These are phyloP conservation scores for Marasmius fiardii DNA, from an alignment of 1,284 basidiomycete genomes.

Conservation along the genomic window DNA sequence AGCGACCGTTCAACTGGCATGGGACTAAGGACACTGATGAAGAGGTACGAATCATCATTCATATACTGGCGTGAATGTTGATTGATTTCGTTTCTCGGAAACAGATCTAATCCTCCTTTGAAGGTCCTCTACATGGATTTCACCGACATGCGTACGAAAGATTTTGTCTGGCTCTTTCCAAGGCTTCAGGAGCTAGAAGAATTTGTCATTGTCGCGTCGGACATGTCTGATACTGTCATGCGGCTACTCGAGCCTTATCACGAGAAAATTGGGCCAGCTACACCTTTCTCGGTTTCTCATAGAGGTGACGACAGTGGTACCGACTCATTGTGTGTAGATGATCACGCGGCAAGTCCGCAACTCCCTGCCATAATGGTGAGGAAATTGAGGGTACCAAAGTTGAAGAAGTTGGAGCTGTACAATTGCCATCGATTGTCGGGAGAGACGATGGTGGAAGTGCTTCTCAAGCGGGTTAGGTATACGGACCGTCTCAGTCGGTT, in stretches of 20 bases:
- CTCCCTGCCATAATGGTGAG: background rate
- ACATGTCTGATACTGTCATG: conserved; percentile 73
- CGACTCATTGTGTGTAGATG: too few species aligned
- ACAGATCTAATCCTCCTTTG: conserved; percentile 45
- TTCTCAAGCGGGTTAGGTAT: conserved; percentile 45
- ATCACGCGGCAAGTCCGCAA: background rate
- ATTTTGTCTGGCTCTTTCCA: conserved; percentile 66
- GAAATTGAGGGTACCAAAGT: conserved; percentile 46
- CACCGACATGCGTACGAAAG: conserved; percentile 76
- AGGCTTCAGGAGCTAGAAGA: conserved; percentile 47
- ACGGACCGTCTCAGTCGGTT: conserved; percentile 32
- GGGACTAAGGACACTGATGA: conserved; percentile 65
- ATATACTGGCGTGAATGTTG: background rate
- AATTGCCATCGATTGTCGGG: conserved; percentile 65
- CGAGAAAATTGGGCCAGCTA: background rate
- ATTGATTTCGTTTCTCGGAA: background rate
- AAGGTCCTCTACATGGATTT: conserved; percentile 70
- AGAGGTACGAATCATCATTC: conserved; percentile 31
- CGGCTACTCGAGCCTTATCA: conserved; percentile 45
- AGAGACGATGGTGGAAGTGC: conserved; percentile 47
- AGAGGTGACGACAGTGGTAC: background rate
- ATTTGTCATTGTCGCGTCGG: conserved; percentile 71
- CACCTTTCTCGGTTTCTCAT: background rate
- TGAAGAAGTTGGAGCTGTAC: conserved; percentile 48
- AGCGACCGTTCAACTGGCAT: conserved; percentile 76